These are phyloP conservation scores for Tribonema minus DNA, from an alignment of 108 stramenopile species.

Conservation along the genomic window DNA sequence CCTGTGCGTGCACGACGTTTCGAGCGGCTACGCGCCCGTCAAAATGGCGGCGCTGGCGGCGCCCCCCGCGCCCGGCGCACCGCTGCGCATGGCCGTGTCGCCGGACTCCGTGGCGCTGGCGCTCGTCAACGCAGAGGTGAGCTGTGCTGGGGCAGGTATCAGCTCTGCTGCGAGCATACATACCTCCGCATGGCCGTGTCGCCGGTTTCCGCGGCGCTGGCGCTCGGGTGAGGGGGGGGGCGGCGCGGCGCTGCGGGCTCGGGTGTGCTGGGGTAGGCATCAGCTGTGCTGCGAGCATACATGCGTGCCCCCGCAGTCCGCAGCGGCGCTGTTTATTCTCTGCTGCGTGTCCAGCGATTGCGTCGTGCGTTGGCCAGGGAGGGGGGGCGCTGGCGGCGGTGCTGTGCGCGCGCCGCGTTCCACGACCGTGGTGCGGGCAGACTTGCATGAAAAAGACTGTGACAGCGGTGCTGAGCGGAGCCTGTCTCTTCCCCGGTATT, in stretches of 20 bases:
- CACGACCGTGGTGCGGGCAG: not conserved
- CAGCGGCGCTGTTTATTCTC: not conserved
- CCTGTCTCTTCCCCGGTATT: not conserved
- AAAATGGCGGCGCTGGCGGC: conserved; percentile 13
- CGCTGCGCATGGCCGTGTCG: conserved; percentile 11
- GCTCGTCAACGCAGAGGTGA: not conserved
- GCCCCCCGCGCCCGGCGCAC: not conserved
- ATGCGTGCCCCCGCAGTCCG: not conserved
- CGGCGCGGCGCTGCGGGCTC: not conserved
- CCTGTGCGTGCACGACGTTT: conserved; percentile 21
- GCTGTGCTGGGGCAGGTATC: not conserved
- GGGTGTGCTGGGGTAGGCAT: not conserved
- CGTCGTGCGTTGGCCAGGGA: not conserved
- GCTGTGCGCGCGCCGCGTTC: not conserved
- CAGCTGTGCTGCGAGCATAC: not conserved
- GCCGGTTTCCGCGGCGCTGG: not conserved
- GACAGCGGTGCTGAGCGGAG: not conserved
- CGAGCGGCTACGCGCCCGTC: conserved; percentile 3
- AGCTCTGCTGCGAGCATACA: not conserved
- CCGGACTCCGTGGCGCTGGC: not conserved
- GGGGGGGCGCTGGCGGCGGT: not conserved
- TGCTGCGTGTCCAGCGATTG: not conserved
- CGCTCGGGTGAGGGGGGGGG: not conserved
- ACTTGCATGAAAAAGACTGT: not conserved
- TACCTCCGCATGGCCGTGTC: conserved; percentile 9